These are phyloP conservation scores for Mycosarcoma mackinlayi DNA, from an alignment of 1,284 basidiomycete genomes.

Conservation along the genomic window DNA sequence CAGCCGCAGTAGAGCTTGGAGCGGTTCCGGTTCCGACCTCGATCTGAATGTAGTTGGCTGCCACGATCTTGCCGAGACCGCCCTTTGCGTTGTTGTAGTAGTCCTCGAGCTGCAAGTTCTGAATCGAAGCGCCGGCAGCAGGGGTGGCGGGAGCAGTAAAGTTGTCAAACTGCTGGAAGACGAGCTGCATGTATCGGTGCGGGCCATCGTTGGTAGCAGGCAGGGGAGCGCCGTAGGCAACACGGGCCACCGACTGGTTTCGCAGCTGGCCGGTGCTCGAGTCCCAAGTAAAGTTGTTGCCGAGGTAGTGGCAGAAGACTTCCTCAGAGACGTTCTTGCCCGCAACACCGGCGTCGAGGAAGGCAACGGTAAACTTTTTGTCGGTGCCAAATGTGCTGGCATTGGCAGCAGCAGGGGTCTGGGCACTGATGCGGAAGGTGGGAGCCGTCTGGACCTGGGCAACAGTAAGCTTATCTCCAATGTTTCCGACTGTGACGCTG, in stretches of 20 bases:
- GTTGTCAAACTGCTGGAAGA: slow-evolving; percentile 53
- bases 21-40: slow-evolving; percentile 40
- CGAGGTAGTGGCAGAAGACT: slow-evolving; percentile 50
- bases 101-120: slow-evolving; percentile 25
- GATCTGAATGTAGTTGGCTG: slow-evolving; percentile 57
- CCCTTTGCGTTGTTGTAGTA: slow-evolving; percentile 52
- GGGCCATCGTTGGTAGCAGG: slow-evolving; percentile 51
- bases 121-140: slow-evolving; percentile 31
- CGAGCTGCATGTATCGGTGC: slow-evolving; percentile 59
- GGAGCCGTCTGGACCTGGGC: slow-evolving; percentile 47
- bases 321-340: slow-evolving; percentile 40
- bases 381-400: slow-evolving; percentile 23
- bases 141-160: slow-evolving; percentile 46
- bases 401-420: slow-evolving; percentile 30
- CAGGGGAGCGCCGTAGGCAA: slow-evolving; percentile 46
- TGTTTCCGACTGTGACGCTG: slow-evolving; percentile 32
- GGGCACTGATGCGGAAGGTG: slow-evolving; percentile 36
- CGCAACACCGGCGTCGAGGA: slow-evolving; percentile 45
- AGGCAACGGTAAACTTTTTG: slow-evolving; percentile 46
- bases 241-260: slow-evolving; percentile 37
- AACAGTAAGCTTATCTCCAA: slow-evolving; percentile 46
- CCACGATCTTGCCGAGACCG: slow-evolving; percentile 53
- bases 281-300: slow-evolving; percentile 43
- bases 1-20: slow-evolving; percentile 38
- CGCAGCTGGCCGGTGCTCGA: slow-evolving; percentile 24